phyloP scores from a whole-genome alignment of 768 basidiomycete species.

The Panus rudis region DNA sequence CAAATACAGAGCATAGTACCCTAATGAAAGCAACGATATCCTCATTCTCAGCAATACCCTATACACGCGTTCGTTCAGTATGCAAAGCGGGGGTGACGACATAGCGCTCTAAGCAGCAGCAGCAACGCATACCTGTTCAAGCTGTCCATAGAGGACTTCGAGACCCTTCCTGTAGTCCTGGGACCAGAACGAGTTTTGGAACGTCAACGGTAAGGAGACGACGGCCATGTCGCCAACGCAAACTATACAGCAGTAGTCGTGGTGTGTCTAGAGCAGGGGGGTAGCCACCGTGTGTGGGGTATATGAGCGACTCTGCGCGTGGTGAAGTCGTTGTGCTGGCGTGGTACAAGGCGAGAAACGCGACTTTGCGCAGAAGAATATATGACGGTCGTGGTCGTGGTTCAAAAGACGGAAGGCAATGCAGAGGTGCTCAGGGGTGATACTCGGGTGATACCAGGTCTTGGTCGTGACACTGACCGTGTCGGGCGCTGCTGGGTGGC shows the following conservation, averaged over 20 bases:
- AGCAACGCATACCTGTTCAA: conserved; percentile 57
- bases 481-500: conserved; percentile 1
- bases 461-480: neutral
- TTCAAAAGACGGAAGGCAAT: conserved; percentile 2
- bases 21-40: conserved; percentile 79
- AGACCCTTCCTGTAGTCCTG: conserved; percentile 84
- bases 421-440: neutral
- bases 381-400: conserved; percentile 5
- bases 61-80: too few species aligned
- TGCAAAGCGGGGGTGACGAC: conserved; percentile 14
- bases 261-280: conserved; percentile 1
- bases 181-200: conserved; percentile 93
- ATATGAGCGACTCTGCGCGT: conserved; percentile 3
- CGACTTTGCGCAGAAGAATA: neutral
- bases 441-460: neutral
- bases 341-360: conserved; percentile 7
- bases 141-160: conserved; percentile 66
- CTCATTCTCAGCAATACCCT: conserved; percentile 81
- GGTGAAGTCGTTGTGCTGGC: conserved; percentile 12
- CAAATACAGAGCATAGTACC: too few species aligned
- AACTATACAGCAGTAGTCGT: too few species aligned
- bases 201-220: conserved; percentile 80
- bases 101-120: neutral
- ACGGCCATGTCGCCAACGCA: conserved; percentile 82
- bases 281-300: neutral